phyloP scores from a whole-genome alignment of 305 asterid genomes.

The Ruellia speciosa region DNA sequence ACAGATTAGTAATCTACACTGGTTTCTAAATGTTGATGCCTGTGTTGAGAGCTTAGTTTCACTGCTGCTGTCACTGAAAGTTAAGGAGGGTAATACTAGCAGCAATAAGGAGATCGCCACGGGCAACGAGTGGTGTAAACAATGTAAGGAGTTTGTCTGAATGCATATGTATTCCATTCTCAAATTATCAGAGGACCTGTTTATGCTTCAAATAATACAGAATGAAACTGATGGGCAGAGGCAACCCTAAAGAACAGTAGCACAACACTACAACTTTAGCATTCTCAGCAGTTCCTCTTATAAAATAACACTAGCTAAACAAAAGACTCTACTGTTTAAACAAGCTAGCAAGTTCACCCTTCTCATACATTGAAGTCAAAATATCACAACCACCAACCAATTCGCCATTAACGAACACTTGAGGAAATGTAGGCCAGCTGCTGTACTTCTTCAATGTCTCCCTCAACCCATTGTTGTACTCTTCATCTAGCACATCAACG shows the following conservation, averaged over 20 bases:
- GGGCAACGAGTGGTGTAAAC: no score
- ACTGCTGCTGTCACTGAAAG: constrained; percentile 17
- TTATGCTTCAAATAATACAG: not conserved
- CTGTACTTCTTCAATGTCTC: constrained; percentile 81
- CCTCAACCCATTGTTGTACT: constrained; percentile 64
- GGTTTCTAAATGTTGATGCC: constrained; percentile 19
- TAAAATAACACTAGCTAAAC: not conserved
- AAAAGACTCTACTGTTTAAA: constrained; percentile 30
- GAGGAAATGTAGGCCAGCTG: constrained; percentile 92
- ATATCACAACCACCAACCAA: constrained; percentile 91
- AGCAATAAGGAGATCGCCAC: not conserved
- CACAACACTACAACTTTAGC: not conserved
- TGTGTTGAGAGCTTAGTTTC: constrained; percentile 48
- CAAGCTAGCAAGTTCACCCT: constrained; percentile 65
- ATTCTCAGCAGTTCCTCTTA: not conserved
- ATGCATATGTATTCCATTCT: not conserved
- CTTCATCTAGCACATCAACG: constrained; percentile 80
- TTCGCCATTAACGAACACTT: constrained; percentile 72
- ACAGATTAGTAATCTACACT: constrained; percentile 9
- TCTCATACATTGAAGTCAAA: constrained; percentile 77
- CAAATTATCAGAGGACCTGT: not conserved
- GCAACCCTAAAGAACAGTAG: not conserved
- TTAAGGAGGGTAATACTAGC: constrained; percentile 3
- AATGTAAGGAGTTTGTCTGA: no score
- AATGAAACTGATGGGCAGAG: not conserved